Base-by-base conservation (phyloP, 352 stramenopile species). In the Ophiocytium majus region DNA sequence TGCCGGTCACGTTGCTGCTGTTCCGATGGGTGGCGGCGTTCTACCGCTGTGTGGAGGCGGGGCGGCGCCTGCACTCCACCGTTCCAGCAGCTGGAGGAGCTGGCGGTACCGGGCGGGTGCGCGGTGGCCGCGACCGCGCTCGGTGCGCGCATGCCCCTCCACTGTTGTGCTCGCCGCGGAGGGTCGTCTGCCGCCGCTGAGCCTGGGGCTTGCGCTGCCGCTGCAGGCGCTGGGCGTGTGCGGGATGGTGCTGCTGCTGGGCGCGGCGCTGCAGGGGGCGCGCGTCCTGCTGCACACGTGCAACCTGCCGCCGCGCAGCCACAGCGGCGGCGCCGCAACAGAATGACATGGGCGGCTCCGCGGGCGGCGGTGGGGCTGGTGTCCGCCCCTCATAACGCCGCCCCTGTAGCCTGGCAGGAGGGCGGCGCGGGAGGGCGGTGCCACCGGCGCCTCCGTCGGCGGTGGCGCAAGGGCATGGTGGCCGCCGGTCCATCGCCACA, bases 281-380 rank as follows among this genome's bases (percentile, higher is more conserved):
- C 95, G 92, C 80, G 90, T 96, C 81, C 91, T 97, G 31, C 90
- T 97, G 17, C 91, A 96, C 37, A 93, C 92, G 23, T 92, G 88
- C 17, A 91, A 95, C 86, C 94, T 95, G 64, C 93, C 94, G 32
- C 84, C 5, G 35, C 32, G 66, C 35, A 5, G 35, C 32, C 66
- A 14, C 35, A 28, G 57, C 35, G 66, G 5, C 35, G 66, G 5
- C 66, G 66, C 66, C 66, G 35, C 35, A 5, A 78, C 66, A 5
- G 35, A 17, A 17, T 57, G 43, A 5, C 43, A 5, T 57, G 43
- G 14, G 5, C 43, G 43, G 43, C 43, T 57, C 5, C 43, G 5
- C n/a, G n/a, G n/a, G n/a, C n/a, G n/a, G n/a, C n/a, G n/a, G n/a
- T n/a, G n/a, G n/a, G n/a, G n/a, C n/a, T n/a, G n/a, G n/a, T n/a